These are phyloP conservation scores for Phaeosphaeria sp. DNA, from an alignment of 2,329 filamentous ascomycete genomes.

Conservation along the genomic window DNA sequence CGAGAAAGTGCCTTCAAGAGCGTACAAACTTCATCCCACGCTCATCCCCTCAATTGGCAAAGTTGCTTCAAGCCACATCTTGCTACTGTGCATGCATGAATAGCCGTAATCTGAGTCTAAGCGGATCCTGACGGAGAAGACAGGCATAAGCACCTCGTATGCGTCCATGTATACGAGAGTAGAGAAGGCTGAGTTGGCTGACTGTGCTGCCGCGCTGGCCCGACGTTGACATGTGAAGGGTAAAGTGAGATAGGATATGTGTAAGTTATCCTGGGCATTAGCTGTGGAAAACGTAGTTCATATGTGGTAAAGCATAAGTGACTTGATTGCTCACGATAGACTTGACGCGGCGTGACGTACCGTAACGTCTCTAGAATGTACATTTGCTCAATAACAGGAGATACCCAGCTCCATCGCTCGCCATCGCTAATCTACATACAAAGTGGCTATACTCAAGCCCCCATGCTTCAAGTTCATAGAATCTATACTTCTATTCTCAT, in stretches of 20 bases:
- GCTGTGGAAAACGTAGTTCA: too few species aligned
- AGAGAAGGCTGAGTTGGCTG: neutral
- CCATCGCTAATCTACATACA: neutral
- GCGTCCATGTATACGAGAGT: neutral
- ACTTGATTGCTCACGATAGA: too few species aligned
- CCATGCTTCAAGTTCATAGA: neutral
- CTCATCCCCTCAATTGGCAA: neutral
- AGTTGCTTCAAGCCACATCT: neutral
- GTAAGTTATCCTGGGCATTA: too few species aligned
- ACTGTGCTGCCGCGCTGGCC: neutral
- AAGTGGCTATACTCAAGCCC: neutral
- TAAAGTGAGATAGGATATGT: too few species aligned
- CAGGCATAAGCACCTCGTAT: neutral
- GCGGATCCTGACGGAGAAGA: too few species aligned
- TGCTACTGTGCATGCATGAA: too few species aligned
- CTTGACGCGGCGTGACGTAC: too few species aligned
- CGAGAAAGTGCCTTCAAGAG: neutral
- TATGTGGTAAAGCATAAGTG: too few species aligned
- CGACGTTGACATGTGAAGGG: neutral
- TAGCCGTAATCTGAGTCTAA: too few species aligned
- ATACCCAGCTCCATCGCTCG: neutral
- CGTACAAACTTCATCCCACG: neutral
- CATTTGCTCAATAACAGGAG: neutral
- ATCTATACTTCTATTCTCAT: too few species aligned
- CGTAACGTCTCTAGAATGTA: too few species aligned